Conservation (phyloP, 176 grass and related monocot genomes). For the Rhynchospora tenuis region DNA sequence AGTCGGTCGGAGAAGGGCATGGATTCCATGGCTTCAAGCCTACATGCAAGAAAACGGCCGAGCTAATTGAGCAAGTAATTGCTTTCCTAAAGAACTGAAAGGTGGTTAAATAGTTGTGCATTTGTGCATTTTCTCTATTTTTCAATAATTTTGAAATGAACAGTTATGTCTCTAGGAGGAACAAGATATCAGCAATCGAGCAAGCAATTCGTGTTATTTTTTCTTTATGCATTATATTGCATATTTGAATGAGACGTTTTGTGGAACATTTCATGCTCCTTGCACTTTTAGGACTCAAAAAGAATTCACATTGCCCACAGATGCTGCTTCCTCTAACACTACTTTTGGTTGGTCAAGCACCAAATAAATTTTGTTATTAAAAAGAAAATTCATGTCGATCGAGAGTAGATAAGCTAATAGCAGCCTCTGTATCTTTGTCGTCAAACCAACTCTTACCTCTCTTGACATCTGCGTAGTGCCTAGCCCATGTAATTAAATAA, state of each 20-base stretch:
- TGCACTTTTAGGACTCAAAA: not conserved
- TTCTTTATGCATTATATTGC: not conserved
- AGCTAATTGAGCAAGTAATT: conserved; percentile 39
- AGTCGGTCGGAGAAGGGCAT: conserved; percentile 49
- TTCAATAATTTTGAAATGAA: not conserved
- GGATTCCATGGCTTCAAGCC: conserved; percentile 54
- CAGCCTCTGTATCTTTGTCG: not conserved
- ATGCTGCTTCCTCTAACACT: not conserved
- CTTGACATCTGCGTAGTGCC: not conserved
- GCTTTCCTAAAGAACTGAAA: conserved; percentile 40
- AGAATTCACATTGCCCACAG: not conserved
- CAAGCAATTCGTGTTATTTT: not conserved
- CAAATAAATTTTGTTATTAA: not conserved
- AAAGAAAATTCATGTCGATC: not conserved
- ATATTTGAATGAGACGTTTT: not conserved
- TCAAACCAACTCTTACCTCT: not conserved
- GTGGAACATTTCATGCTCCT: not conserved
- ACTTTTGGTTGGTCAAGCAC: not conserved
- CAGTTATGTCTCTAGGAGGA: not conserved
- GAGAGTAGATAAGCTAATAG: not conserved
- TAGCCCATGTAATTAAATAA: not conserved
- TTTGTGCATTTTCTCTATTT: not conserved
- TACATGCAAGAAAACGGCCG: conserved; percentile 25
- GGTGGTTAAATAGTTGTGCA: not conserved
- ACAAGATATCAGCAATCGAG: not conserved